A percentile compares a stretch with the other conserved stretches of the same genome.
phyloP scores from a whole-genome alignment of 768 basidiomycete species.

The Leccinum aurantiacum region DNA sequence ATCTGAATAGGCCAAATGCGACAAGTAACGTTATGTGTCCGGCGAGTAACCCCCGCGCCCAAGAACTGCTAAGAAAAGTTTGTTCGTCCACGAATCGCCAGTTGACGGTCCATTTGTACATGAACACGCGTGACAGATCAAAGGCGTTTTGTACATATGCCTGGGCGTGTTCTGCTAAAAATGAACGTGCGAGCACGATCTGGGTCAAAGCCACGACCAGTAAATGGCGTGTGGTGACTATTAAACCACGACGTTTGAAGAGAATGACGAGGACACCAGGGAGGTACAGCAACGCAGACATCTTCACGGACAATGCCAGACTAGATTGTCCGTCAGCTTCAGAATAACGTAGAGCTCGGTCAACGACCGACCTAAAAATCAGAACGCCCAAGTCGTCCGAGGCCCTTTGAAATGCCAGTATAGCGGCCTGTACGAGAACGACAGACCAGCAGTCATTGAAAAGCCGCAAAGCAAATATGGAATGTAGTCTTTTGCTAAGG shows the following conservation, averaged over 20 bases:
- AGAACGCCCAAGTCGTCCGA: constrained; percentile 62
- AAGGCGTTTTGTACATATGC: constrained; percentile 80
- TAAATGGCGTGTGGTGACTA: constrained; percentile 51
- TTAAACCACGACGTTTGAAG: constrained; percentile 69
- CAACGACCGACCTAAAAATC: constrained; percentile 64
- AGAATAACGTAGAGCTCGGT: neutral
- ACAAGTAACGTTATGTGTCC: constrained; percentile 62
- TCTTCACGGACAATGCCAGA: constrained; percentile 84
- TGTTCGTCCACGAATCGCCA: constrained; percentile 86
- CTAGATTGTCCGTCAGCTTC: constrained; percentile 10
- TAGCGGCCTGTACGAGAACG: constrained; percentile 60
- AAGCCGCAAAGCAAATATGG: constrained; percentile 85
- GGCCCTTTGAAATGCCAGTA: constrained; percentile 61
- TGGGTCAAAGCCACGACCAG: constrained; percentile 44
- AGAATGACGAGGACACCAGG: constrained; percentile 84
- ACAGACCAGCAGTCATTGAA: constrained; percentile 96
- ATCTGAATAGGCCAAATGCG: constrained; percentile 67
- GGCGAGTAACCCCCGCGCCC: constrained; percentile 61
- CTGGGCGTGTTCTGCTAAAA: constrained; percentile 56
- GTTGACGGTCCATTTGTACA: constrained; percentile 98
- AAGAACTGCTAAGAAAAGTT: constrained; percentile 65
- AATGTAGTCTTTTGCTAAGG: constrained; percentile 91
- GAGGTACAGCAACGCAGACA: constrained; percentile 89
- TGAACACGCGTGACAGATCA: constrained; percentile 82
- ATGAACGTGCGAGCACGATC: constrained; percentile 64